Percentiles rank a stretch among this genome's conserved stretches.
Evolutionary conservation across 768 basidiomycete species (phyloP).

Genomic region (Trametes cingulata): DNA sequence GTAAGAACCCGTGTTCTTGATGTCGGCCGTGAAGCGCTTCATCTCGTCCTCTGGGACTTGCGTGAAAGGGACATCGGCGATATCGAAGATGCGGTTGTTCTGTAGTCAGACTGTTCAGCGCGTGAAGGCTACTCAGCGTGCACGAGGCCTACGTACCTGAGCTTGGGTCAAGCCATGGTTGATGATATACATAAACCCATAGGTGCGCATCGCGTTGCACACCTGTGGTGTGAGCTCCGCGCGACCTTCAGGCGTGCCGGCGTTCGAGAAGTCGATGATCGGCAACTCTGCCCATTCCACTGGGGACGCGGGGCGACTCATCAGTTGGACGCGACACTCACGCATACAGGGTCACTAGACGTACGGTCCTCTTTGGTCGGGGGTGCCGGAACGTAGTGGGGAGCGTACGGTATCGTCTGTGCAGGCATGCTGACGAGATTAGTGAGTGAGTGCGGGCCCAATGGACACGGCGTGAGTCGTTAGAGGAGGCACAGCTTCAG

Average conservation of each 20-base stretch:
- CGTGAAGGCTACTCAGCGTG: neutral
- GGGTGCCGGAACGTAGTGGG: conserved; percentile 11
- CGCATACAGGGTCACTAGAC: conserved; percentile 16
- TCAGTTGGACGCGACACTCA: no score
- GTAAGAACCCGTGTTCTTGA: conserved; percentile 46
- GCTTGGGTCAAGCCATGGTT: conserved; percentile 33
- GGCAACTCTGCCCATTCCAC: conserved; percentile 37
- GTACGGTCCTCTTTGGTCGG: conserved; percentile 37
- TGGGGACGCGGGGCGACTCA: conserved; percentile 13
- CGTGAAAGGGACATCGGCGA: conserved; percentile 37
- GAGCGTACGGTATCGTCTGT: conserved; percentile 5
- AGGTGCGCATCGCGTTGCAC: conserved; percentile 31
- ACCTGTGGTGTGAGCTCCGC: conserved; percentile 28
- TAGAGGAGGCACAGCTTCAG: neutral
- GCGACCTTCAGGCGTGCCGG: conserved; percentile 28
- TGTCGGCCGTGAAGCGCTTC: conserved; percentile 29
- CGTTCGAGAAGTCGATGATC: conserved; percentile 32
- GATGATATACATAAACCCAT: conserved; percentile 35
- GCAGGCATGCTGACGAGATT: conserved; percentile 11
- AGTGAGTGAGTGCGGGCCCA: neutral
- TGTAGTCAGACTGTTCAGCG: conserved; percentile 1
- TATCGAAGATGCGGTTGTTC: conserved; percentile 39
- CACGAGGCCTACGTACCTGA: conserved; percentile 28
- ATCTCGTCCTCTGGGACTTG: conserved; percentile 37
- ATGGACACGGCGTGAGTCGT: neutral